phyloP scores from a whole-genome alignment of 306 rosid genomes.

The Sophora flavescens region DNA sequence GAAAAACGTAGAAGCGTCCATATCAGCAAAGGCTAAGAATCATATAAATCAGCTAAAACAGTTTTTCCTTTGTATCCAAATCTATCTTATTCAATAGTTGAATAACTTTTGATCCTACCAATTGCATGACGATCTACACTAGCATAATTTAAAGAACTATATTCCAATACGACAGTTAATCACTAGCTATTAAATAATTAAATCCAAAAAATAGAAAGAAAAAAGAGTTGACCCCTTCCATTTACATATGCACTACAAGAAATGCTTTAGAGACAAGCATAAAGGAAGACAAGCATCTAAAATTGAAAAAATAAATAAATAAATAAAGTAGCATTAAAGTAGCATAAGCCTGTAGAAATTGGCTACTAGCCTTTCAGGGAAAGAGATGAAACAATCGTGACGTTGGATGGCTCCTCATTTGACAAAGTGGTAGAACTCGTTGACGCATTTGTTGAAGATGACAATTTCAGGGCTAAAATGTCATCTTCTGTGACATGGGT shows the following conservation, averaged over 20 bases:
- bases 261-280: slow-evolving; percentile 1
- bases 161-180: slow-evolving; percentile 8
- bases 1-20: slow-evolving; percentile 50
- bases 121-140: slow-evolving; percentile 24
- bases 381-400: slow-evolving; percentile 67
- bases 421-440: slow-evolving; percentile 62
- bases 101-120: neutral
- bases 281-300: slow-evolving; percentile 26
- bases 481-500: slow-evolving; percentile 56
- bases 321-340: slow-evolving; percentile 6
- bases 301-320: slow-evolving; percentile 4
- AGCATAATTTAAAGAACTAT: slow-evolving; percentile 24
- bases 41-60: slow-evolving; percentile 12
- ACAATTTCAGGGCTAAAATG: slow-evolving; percentile 60
- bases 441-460: slow-evolving; percentile 64
- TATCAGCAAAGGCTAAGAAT: slow-evolving; percentile 42
- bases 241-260: neutral
- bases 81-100: neutral
- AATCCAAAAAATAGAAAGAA: neutral
- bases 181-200: slow-evolving; percentile 22
- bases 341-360: slow-evolving; percentile 17
- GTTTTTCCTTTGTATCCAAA: slow-evolving; percentile 7
- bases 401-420: slow-evolving; percentile 69
- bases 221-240: neutral
- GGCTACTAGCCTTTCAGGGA: slow-evolving; percentile 73